Conservation (phyloP, 164 flowering plant genomes). For the Aristolochia contorta region DNA sequence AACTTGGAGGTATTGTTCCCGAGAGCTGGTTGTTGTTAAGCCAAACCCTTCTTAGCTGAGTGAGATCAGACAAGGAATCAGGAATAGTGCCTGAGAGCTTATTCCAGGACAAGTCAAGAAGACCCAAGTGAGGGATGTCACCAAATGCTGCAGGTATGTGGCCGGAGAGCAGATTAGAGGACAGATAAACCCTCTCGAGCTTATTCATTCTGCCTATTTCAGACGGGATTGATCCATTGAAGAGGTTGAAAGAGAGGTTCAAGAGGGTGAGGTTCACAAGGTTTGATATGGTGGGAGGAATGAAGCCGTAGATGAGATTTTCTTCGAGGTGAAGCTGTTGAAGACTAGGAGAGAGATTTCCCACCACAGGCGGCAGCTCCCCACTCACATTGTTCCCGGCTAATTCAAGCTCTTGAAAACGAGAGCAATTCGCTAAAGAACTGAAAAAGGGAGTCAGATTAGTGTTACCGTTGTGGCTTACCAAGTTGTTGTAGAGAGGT, state of each 20-base stretch:
- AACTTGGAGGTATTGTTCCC: conserved; percentile 61
- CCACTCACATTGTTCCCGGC: conserved; percentile 79
- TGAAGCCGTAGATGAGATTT: conserved; percentile 58
- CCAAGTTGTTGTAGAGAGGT: conserved; percentile 63
- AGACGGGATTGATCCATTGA: conserved; percentile 63
- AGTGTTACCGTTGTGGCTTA: conserved; percentile 54
- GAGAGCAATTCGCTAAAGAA: conserved; percentile 48
- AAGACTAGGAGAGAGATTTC: conserved; percentile 49
- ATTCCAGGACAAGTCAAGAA: conserved; percentile 72
- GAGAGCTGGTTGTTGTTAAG: conserved; percentile 59
- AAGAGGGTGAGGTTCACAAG: conserved; percentile 71
- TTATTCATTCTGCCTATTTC: conserved; percentile 39
- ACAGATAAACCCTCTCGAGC: conserved; percentile 64
- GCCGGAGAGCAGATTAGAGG: conserved; percentile 64
- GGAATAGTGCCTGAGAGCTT: conserved; percentile 76
- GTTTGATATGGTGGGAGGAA: conserved; percentile 64
- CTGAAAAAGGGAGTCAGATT: conserved; percentile 60
- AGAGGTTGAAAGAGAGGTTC: conserved; percentile 65
- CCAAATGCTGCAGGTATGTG: conserved; percentile 59
- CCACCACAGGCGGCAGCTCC: conserved; percentile 49
- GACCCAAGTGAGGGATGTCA: conserved; percentile 62
- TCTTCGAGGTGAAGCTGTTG: conserved; percentile 62
- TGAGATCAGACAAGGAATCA: conserved; percentile 53
- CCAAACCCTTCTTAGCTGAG: conserved; percentile 64
- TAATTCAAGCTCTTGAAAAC: conserved; percentile 68